Evolutionary conservation across 164 flowering plant species (phyloP).

Genomic region (Stephania cephalantha): DNA sequence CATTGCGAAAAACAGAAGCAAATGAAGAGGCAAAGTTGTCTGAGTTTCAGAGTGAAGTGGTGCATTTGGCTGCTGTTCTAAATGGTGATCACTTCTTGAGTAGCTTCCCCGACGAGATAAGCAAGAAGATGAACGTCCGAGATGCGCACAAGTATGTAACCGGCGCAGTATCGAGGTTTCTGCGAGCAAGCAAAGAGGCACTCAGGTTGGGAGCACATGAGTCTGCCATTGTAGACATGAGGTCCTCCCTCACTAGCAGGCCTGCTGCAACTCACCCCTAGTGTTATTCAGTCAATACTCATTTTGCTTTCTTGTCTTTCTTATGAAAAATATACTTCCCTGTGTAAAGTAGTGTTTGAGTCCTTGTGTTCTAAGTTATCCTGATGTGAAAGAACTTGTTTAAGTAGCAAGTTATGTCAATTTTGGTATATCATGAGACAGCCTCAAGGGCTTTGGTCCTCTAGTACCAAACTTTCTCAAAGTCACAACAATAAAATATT

Average conservation of each 20-base stretch:
- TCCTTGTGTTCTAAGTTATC: not conserved
- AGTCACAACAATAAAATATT: too few relatives aligned
- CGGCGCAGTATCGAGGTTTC: conserved; percentile 74
- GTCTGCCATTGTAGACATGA: conserved; percentile 90
- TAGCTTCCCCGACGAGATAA: conserved; percentile 65
- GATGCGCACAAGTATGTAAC: conserved; percentile 61
- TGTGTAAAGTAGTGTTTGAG: not conserved
- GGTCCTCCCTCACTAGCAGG: conserved; percentile 85
- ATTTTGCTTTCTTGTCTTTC: not conserved
- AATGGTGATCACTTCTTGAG: conserved; percentile 82
- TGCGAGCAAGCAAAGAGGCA: conserved; percentile 80
- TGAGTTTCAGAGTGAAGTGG: conserved; percentile 72
- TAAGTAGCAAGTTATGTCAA: not conserved
- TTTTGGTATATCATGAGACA: not conserved
- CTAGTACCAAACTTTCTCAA: too few relatives aligned
- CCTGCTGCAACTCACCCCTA: conserved; percentile 7
- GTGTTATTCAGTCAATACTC: not conserved
- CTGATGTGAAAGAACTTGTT: not conserved
- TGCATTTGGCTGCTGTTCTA: conserved; percentile 78
- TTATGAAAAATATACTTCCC: not conserved
- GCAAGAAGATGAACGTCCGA: conserved; percentile 74
- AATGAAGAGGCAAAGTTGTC: conserved; percentile 22
- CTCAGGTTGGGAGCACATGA: conserved; percentile 71
- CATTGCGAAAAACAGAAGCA: conserved; percentile 23
- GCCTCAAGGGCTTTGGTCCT: too few relatives aligned